Evolutionary conservation across 2,329 filamentous ascomycete species (phyloP).

Genomic region (Cladosporium sp.): DNA sequence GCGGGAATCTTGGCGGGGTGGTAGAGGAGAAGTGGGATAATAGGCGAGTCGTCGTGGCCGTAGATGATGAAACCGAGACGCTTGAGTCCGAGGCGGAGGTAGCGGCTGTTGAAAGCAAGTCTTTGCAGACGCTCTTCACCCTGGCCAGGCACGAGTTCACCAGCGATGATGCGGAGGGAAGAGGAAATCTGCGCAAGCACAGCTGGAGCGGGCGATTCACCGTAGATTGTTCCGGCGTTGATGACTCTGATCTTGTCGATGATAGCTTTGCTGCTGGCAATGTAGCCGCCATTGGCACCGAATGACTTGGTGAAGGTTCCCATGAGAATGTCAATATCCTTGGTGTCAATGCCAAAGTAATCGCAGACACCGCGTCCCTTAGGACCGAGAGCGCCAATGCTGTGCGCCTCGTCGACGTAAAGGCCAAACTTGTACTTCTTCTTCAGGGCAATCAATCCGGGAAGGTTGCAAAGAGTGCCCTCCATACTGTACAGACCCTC

Average conservation of each 20-base stretch:
- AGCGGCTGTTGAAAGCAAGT: slow-evolving; percentile 96
- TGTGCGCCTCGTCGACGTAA: slow-evolving; percentile 95
- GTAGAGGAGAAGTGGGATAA: slow-evolving; percentile 90
- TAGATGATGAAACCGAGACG: slow-evolving; percentile 95
- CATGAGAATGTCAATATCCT: slow-evolving; percentile 92
- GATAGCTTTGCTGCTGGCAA: slow-evolving; percentile 81
- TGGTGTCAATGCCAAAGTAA: slow-evolving; percentile 87
- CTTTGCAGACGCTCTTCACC: slow-evolving; percentile 93
- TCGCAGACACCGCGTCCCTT: slow-evolving; percentile 90
- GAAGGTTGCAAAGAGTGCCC: slow-evolving; percentile 97
- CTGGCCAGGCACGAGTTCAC: slow-evolving; percentile 82
- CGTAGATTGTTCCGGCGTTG: slow-evolving; percentile 81
- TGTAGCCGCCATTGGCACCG: slow-evolving; percentile 93
- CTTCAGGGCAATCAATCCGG: slow-evolving; percentile 79
- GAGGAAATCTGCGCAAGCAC: slow-evolving; percentile 88
- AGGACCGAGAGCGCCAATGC: slow-evolving; percentile 85
- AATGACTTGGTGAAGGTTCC: slow-evolving; percentile 98
- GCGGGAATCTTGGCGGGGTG: slow-evolving; percentile 98
- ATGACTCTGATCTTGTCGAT: slow-evolving; percentile 85
- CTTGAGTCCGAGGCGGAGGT: slow-evolving; percentile 95
- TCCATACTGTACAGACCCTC: slow-evolving; percentile 99
- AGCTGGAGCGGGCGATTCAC: slow-evolving; percentile 80
- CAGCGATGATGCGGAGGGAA: slow-evolving; percentile 81
- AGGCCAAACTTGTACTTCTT: slow-evolving; percentile 95
- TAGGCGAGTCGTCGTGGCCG: slow-evolving; percentile 95